These are phyloP conservation scores for Vitis hybrid DNA, from an alignment of 177 flowering plant genomes.

Conservation along the genomic window DNA sequence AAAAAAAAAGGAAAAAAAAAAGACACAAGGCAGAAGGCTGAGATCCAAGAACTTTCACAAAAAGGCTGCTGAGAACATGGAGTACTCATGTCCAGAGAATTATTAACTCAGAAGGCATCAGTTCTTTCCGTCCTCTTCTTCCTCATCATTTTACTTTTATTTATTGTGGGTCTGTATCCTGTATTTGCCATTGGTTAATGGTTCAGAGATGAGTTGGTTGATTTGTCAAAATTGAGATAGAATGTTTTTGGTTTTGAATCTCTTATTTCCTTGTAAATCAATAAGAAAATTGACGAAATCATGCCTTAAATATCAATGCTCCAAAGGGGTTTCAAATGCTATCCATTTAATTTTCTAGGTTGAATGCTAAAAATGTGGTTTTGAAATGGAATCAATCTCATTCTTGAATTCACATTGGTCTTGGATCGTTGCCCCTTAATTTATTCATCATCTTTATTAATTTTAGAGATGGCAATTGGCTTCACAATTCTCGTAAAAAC, in stretches of 20 bases:
- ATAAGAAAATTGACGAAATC: background rate
- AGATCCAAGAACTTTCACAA: background rate
- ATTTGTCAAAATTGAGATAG: slow-evolving; percentile 6
- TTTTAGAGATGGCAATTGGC: no score
- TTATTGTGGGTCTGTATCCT: slow-evolving; percentile 10
- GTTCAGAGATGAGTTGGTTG: slow-evolving; percentile 16
- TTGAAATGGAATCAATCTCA: no score
- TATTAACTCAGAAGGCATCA: slow-evolving; percentile 3
- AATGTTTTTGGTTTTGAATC: background rate
- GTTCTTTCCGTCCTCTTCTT: background rate
- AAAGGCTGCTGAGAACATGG: background rate
- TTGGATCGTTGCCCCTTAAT: no score
- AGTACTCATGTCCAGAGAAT: background rate
- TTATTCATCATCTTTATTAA: no score
- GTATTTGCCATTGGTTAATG: slow-evolving; percentile 14
- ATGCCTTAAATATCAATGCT: background rate
- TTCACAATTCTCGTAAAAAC: no score
- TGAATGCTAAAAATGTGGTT: no score
- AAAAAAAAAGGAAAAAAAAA: background rate
- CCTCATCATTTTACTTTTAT: slow-evolving; percentile 3
- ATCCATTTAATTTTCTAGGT: background rate
- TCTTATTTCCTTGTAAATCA: slow-evolving; percentile 1
- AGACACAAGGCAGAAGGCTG: background rate
- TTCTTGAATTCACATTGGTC: no score
- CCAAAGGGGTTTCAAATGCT: background rate